Conservation (phyloP, 768 basidiomycete species). For the Termitomyces sp. region DNA sequence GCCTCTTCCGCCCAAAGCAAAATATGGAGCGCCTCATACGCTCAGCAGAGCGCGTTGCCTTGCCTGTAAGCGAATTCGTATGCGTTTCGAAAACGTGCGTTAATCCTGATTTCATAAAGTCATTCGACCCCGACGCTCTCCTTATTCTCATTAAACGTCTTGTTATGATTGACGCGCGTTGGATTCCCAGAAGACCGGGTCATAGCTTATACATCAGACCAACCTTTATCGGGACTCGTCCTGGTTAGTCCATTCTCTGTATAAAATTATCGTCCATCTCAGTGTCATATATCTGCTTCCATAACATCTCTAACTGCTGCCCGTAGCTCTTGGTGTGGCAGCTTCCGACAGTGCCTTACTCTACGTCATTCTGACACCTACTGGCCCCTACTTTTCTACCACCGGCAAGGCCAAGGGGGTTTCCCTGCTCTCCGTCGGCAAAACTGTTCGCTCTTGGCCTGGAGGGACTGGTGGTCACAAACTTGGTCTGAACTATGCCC, state of each 20-base stretch:
- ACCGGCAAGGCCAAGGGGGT: conserved; percentile 50
- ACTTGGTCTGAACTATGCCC: conserved; percentile 62
- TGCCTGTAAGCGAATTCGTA: conserved; percentile 45
- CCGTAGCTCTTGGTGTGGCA: conserved; percentile 49
- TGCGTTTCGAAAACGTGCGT: neutral
- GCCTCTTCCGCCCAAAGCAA: conserved; percentile 76
- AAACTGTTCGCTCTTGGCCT: conserved; percentile 42
- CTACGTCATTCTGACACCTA: conserved; percentile 66
- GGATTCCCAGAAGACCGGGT: conserved; percentile 74
- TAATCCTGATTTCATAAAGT: conserved; percentile 28
- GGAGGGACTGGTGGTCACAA: conserved; percentile 78
- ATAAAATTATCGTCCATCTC: conserved; percentile 33
- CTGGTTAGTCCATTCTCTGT: conserved; percentile 22
- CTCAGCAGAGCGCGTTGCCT: conserved; percentile 64
- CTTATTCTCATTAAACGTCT: conserved; percentile 72
- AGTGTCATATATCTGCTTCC: conserved; percentile 30
- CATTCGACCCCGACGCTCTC: conserved; percentile 67
- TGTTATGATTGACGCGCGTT: conserved; percentile 64
- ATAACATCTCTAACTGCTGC: neutral
- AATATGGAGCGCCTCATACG: conserved; percentile 81
- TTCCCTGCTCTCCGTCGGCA: conserved; percentile 34
- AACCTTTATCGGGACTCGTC: conserved; percentile 57
- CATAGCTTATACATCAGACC: conserved; percentile 87
- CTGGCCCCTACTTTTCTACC: conserved; percentile 71
- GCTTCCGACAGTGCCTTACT: conserved; percentile 71